Evolutionary conservation across 805 yeast species (phyloP).

Genomic region (Yarrowia sp.): DNA sequence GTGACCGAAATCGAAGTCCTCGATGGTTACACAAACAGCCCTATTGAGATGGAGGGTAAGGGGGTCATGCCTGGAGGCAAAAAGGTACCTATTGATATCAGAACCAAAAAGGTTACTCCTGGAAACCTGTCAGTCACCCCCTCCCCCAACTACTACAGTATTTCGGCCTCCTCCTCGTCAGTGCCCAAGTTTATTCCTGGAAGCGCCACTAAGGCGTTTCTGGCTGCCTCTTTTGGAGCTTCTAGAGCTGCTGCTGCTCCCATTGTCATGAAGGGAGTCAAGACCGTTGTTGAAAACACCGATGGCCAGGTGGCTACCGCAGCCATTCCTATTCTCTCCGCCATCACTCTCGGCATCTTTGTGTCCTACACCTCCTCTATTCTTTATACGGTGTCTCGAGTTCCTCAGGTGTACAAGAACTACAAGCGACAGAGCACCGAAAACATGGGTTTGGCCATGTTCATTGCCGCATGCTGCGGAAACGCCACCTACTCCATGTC

Average conservation of each 20-base stretch:
- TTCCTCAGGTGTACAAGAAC: constrained; percentile 82
- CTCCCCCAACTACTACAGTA: constrained; percentile 28
- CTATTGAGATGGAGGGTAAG: constrained; percentile 20
- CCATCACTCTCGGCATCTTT: constrained; percentile 41
- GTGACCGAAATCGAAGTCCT: constrained; percentile 1
- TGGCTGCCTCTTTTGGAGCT: constrained; percentile 18
- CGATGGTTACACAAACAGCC: constrained; percentile 1
- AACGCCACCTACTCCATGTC: constrained; percentile 74
- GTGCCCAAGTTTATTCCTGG: constrained; percentile 20
- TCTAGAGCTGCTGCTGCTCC: constrained; percentile 22
- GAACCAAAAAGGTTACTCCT: neutral
- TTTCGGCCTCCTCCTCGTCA: neutral
- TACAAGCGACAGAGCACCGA: constrained; percentile 75
- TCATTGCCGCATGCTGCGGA: constrained; percentile 73
- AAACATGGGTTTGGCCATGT: constrained; percentile 78
- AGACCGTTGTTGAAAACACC: neutral
- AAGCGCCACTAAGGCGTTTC: constrained; percentile 19
- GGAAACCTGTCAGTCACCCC: constrained; percentile 29
- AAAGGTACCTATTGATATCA: neutral
- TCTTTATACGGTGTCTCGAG: constrained; percentile 70
- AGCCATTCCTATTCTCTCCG: neutral
- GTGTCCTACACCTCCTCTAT: constrained; percentile 78
- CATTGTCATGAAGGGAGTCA: neutral
- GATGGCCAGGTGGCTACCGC: neutral
- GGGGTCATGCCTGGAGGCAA: neutral